Evolutionary conservation across 225 moss, liverwort and hornwort genomes (phyloP).

Genomic region (Physcomitrium patens): DNA sequence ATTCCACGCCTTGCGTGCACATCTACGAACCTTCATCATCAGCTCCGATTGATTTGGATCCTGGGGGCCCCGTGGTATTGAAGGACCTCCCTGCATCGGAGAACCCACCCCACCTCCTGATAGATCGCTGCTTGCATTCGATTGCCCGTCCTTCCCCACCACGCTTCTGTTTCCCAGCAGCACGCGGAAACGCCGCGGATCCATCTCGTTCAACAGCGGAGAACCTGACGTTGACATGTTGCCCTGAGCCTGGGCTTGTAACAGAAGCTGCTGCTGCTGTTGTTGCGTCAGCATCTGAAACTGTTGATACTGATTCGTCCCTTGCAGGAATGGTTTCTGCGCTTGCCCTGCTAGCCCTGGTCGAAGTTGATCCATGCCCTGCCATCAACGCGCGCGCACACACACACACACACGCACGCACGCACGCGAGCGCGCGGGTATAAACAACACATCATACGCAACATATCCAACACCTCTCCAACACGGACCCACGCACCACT

Average conservation of each 20-base stretch:
- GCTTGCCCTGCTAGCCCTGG: conserved; percentile 69
- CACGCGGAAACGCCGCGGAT: conserved; percentile 86
- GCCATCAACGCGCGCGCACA: conserved; percentile 20
- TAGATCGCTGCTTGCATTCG: conserved; percentile 74
- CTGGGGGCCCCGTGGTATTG: conserved; percentile 76
- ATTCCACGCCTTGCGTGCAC: not conserved
- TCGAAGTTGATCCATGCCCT: conserved; percentile 89
- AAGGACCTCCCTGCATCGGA: conserved; percentile 95
- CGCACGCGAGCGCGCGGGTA: not conserved
- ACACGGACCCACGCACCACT: too few species aligned
- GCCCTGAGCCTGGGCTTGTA: conserved; percentile 86
- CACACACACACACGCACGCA: not conserved
- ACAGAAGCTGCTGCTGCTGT: conserved; percentile 84
- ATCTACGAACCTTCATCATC: conserved; percentile 74
- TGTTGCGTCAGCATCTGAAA: conserved; percentile 80
- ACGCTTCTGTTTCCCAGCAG: conserved; percentile 65
- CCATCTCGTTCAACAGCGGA: conserved; percentile 87
- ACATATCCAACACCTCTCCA: not conserved
- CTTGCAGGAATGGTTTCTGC: conserved; percentile 80
- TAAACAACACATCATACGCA: not conserved
- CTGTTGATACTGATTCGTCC: conserved; percentile 83
- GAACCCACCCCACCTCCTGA: conserved; percentile 93
- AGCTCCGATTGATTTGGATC: conserved; percentile 76
- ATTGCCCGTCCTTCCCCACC: conserved; percentile 86
- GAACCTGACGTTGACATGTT: conserved; percentile 79